Percentiles rank a stretch among this genome's conserved stretches.
These are phyloP conservation scores for Colletotrichum coccodes DNA, from an alignment of 2,329 filamentous ascomycete species.

Conservation along the genomic window DNA sequence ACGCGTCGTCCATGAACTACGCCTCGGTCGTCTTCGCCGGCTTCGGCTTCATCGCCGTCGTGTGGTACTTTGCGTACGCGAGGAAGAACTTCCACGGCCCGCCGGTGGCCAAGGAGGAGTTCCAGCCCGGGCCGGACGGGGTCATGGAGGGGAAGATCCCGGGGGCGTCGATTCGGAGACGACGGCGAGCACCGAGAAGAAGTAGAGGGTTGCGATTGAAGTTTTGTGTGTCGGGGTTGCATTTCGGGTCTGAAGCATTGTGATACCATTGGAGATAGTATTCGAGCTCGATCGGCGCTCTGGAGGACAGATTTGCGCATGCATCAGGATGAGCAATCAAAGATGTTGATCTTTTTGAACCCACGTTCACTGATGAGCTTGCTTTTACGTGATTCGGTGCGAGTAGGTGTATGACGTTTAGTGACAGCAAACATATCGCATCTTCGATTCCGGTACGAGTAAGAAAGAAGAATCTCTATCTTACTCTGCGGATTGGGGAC, in stretches of 20 bases:
- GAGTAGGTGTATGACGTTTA: no score
- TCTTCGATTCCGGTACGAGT: no score
- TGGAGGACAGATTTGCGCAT: no score
- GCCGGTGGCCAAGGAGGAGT: slow-evolving; percentile 44
- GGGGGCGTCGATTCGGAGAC: slow-evolving; percentile 15
- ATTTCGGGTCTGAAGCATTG: background rate
- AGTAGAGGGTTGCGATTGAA: no score
- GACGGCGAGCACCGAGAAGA: slow-evolving; percentile 28
- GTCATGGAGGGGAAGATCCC: slow-evolving; percentile 29
- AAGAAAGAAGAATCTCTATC: no score
- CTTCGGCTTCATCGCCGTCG: slow-evolving; percentile 67
- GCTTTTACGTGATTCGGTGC: no score
- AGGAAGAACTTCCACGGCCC: slow-evolving; percentile 73
- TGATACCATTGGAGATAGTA: background rate
- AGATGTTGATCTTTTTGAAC: no score
- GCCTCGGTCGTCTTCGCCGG: slow-evolving; percentile 73
- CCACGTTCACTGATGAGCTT: no score
- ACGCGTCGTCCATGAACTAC: slow-evolving; percentile 71
- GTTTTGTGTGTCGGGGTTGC: background rate
- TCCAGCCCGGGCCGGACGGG: slow-evolving; percentile 28
- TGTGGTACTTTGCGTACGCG: slow-evolving; percentile 72
- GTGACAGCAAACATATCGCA: no score
- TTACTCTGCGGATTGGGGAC: no score
- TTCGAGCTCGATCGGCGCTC: no score
- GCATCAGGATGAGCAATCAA: no score